phyloP scores from a whole-genome alignment of 2,329 filamentous ascomycete genomes.

The Ophiostoma sp. region DNA sequence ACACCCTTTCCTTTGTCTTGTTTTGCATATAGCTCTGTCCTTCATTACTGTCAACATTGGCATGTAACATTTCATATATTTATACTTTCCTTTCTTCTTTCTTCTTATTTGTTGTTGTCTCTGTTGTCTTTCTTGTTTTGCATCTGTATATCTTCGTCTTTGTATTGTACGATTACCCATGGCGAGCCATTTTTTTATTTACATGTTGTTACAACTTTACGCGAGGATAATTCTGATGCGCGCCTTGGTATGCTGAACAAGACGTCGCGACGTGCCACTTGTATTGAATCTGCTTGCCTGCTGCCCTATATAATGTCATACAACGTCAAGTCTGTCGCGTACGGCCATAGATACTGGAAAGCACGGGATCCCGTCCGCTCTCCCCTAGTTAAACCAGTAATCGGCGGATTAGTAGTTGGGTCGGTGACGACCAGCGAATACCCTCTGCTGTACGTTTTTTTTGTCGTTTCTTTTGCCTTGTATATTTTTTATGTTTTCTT shows the following conservation, averaged over 20 bases:
- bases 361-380: too few species aligned
- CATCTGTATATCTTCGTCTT: neutral
- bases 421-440: too few species aligned
- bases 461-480: too few species aligned
- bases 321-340: too few species aligned
- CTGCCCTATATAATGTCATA: too few species aligned
- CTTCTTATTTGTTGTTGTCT: neutral
- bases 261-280: too few species aligned
- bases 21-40: neutral
- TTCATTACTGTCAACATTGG: neutral
- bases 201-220: neutral
- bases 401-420: too few species aligned
- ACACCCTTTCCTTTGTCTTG: neutral
- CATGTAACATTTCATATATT: neutral
- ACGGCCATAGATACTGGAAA: too few species aligned
- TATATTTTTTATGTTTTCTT: too few species aligned
- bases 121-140: neutral
- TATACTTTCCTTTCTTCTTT: neutral
- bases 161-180: slow-evolving; percentile 5
- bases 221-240: neutral
- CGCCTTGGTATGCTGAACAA: neutral
- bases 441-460: too few species aligned
- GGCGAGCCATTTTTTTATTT: slow-evolving; percentile 6
- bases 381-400: too few species aligned
- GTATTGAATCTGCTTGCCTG: too few species aligned